Base-by-base conservation (phyloP, 23 red algal species). In the Rhodosorus marinus region DNA sequence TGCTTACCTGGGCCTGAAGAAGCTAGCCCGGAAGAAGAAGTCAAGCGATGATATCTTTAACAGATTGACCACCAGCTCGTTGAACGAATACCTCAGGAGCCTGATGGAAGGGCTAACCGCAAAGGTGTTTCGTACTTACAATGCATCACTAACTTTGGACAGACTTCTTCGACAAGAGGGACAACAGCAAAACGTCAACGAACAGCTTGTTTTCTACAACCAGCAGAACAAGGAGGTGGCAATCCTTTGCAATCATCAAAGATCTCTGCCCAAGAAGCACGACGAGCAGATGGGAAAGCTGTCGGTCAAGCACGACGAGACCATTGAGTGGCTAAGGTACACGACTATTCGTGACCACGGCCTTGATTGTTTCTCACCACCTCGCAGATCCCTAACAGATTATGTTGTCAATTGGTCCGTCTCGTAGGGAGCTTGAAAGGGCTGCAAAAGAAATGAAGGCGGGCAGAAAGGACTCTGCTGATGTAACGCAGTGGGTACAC, bases 91-190 rank as follows among this genome's bases (percentile, higher is more conserved):
- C 46, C 55, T 98, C 14, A 84, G 86, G 60, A 66, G 64, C 17
- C 47, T 83, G 3, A 98, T 98, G 90, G 73, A 75, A 38, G 90
- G 90, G 43, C 54, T 98, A 17, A 77, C 71, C 22, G 90, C 90
- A 0, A 98, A 98, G 41, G 90, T 98, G 26, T 98, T 98, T 69
- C 90, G 90, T 55, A 98, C 90, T 6, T 98, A 81, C 54, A 98
- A 98, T 58, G 90, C 90, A 4, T 85, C 78, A 24, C 51, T 71
- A 24, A 98, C 90, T 4, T 32, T 98, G 40, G 90, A 84, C 62
- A 43, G 36, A 2, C 42, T 93, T 20, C 35, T 93, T 6, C 31
- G 62, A 34, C 45, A 63, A 23, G 47, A 36, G 20, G 31, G 47
- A 4, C 6, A 35, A 8, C 49, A 34, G 9, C 49, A 45, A 34